phyloP scores from a whole-genome alignment of 2,329 filamentous ascomycete genomes.

The Trichoderma harzianum region DNA sequence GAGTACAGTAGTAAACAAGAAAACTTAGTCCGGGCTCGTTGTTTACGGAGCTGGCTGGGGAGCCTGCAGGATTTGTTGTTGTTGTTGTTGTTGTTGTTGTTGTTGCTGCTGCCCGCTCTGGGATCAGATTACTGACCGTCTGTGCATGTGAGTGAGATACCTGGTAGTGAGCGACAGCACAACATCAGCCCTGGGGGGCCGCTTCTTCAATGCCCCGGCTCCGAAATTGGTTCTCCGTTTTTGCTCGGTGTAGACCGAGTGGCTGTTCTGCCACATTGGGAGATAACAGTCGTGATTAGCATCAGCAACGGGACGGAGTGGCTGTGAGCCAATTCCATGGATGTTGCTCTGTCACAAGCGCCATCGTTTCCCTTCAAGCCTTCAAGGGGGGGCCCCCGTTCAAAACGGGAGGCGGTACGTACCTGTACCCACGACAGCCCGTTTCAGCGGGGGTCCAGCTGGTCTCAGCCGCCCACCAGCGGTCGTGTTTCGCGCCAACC shows the following conservation, averaged over 20 bases:
- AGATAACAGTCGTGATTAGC: conserved; percentile 8
- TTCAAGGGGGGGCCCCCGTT: background rate
- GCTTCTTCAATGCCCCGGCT: background rate
- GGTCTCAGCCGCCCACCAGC: conserved; percentile 12
- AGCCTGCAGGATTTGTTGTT: background rate
- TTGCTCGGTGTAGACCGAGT: conserved; percentile 12
- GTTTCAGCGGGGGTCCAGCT: conserved; percentile 16
- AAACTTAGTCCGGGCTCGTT: background rate
- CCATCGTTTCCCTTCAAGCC: background rate
- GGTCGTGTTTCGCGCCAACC: conserved; percentile 10
- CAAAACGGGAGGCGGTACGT: conserved; percentile 6
- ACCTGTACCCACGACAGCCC: background rate
- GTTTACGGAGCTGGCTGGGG: background rate
- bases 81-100: background rate
- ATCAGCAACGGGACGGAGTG: background rate
- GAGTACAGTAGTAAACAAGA: background rate
- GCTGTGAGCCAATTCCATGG: background rate
- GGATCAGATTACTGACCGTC: background rate
- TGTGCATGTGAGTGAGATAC: background rate
- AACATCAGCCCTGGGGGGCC: background rate
- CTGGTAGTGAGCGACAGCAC: background rate
- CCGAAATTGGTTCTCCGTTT: conserved; percentile 1
- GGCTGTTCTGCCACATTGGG: conserved; percentile 4
- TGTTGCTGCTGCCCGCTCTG: background rate
- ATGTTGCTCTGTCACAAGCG: background rate